Percentiles rank a stretch among this genome's conserved stretches.
Evolutionary conservation across 352 stramenopile genomes (phyloP).

Genomic region (Pythium folliculosum): DNA sequence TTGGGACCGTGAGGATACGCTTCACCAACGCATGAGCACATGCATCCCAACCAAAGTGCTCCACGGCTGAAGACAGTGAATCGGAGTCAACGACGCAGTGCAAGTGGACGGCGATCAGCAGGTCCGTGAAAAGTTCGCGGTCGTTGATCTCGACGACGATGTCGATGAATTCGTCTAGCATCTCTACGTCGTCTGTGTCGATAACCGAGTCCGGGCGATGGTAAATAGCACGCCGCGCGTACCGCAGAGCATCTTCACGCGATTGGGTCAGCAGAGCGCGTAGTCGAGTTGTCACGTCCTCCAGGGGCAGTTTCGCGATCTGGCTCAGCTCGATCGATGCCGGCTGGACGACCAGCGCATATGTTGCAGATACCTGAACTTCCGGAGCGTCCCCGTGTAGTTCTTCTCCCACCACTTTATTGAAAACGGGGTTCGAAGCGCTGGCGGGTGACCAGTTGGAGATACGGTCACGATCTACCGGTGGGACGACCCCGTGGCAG

Average conservation of each 20-base stretch:
- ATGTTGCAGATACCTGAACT: neutral
- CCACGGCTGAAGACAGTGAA: neutral
- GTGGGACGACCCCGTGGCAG: neutral
- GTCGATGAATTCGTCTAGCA: neutral
- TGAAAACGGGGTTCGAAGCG: too few species aligned
- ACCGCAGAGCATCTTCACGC: neutral
- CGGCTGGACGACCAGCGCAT: slow-evolving; percentile 5
- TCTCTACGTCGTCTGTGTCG: neutral
- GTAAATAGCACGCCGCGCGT: neutral
- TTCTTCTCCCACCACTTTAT: neutral
- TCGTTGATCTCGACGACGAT: neutral
- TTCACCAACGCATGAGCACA: neutral
- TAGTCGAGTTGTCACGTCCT: neutral
- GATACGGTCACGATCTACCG: too few species aligned
- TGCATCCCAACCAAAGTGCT: neutral
- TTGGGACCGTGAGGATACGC: neutral
- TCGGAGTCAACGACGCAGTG: neutral
- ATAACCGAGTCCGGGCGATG: neutral
- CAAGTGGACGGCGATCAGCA: neutral
- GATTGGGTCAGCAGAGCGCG: neutral
- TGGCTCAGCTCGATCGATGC: neutral
- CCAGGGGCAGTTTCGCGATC: neutral
- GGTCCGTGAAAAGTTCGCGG: neutral
- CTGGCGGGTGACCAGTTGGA: too few species aligned
- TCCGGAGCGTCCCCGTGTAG: too few species aligned